A percentile compares a stretch with the other conserved stretches of the same genome.
Conservation (phyloP, 2,329 filamentous ascomycete genomes). For the Neurospora sp. region DNA sequence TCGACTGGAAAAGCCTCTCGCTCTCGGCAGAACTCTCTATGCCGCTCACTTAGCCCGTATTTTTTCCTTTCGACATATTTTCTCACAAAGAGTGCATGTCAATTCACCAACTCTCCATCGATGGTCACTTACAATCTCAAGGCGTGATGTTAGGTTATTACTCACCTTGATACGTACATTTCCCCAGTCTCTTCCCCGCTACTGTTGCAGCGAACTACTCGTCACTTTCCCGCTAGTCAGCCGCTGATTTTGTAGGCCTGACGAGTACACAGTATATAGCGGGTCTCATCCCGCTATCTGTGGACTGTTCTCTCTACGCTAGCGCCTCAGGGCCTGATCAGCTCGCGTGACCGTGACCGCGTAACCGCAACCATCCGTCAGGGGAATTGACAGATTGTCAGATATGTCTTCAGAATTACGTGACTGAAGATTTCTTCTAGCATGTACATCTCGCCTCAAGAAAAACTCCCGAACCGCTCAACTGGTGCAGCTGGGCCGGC, state of each 20-base stretch:
- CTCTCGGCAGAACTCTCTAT: constrained; percentile 4
- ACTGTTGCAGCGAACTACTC: not conserved
- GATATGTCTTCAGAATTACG: not conserved
- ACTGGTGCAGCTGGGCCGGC: not conserved
- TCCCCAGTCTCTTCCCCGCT: not conserved
- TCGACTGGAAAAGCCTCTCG: not conserved
- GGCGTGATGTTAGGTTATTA: not conserved
- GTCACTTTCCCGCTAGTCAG: no score
- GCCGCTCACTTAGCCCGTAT: not conserved
- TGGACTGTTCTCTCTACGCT: not conserved
- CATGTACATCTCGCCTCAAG: not conserved
- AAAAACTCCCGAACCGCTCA: not conserved
- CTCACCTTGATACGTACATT: not conserved
- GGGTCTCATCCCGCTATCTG: not conserved
- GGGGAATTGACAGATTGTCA: not conserved
- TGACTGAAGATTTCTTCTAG: not conserved
- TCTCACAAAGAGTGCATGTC: not conserved
- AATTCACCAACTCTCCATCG: not conserved
- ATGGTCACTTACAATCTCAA: not conserved
- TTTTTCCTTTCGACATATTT: not conserved
- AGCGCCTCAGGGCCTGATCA: not conserved
- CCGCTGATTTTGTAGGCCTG: no score
- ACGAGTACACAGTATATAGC: not conserved
- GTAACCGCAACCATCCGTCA: no score
- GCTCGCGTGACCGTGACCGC: no score